phyloP scores from a whole-genome alignment of 116 monocot genomes.

The Trichopus zeylanicus region DNA sequence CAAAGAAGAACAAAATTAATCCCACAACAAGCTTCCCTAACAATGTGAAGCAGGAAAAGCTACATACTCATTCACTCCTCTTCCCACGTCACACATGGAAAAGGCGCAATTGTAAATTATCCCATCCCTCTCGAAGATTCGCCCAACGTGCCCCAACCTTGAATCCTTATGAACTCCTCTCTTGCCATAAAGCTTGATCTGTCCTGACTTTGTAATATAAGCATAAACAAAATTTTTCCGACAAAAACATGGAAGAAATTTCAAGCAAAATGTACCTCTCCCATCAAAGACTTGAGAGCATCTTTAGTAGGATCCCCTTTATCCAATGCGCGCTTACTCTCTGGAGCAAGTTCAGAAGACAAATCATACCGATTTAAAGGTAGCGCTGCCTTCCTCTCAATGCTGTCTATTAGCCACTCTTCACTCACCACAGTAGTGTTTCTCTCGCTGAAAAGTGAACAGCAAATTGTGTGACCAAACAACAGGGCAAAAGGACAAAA shows the following conservation, averaged over 20 bases:
- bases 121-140: slow-evolving; percentile 61
- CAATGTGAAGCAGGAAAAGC: neutral
- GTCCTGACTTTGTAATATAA: no score
- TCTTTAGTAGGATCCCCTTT: slow-evolving; percentile 48
- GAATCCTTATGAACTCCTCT: slow-evolving; percentile 54
- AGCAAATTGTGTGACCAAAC: neutral
- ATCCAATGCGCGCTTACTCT: slow-evolving; percentile 48
- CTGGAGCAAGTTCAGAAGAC: slow-evolving; percentile 39
- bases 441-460: slow-evolving; percentile 34
- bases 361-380: slow-evolving; percentile 58
- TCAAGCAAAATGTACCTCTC: slow-evolving; percentile 27
- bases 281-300: slow-evolving; percentile 37
- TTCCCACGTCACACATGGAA: slow-evolving; percentile 43
- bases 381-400: slow-evolving; percentile 32
- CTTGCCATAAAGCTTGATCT: slow-evolving; percentile 69
- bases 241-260: neutral
- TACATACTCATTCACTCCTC: slow-evolving; percentile 45
- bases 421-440: slow-evolving; percentile 64
- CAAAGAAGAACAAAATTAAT: slow-evolving; percentile 1
- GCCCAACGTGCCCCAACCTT: slow-evolving; percentile 31
- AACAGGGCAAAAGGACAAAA: neutral
- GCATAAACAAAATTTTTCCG: neutral
- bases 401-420: slow-evolving; percentile 62
- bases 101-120: slow-evolving; percentile 67
- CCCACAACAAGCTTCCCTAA: neutral